Base-by-base conservation (phyloP, 768 basidiomycete genomes). In the Lentinula edodes region DNA sequence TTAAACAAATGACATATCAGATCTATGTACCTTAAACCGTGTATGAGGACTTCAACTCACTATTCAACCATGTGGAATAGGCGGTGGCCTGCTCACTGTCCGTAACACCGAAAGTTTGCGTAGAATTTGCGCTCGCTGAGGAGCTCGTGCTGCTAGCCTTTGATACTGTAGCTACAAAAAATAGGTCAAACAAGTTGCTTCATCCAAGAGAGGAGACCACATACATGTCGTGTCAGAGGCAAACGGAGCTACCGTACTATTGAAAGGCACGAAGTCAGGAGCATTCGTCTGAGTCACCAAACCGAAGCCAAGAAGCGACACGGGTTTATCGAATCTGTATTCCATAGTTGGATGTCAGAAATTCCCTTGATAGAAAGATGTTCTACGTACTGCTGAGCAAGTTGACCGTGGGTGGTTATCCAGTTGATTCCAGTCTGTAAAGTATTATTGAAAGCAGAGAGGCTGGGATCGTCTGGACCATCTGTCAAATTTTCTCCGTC, bases 221-320 rank as follows among this genome's bases (percentile, higher is more conserved):
- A 8, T 58, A 58, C 56, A 16, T 32, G 56, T 15, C 10, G 41
- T 20, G 45, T 77, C 73, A 35, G 75, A 38, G 32, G 72, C 76
- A 62, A 76, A 79, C n/a, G 80, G 73, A 16, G 80, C 69, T 61
- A 73, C 62, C 60, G 72, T 54, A 41, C 71, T 70, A 66, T 89
- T 85, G 75, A 89, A 89, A 0, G 87, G 86, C 6, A 85, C 83
- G 60, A 85, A 90, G 64, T 70, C 68, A 16, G 78, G 73, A 0
- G 80, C 69, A 70, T 83, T 86, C 41, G 68, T 59, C 63, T 83
- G 78, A 0, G 86, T 85, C 20, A 89, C 84, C 51, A 89, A 73
- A 75, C 88, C 88, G 56, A 89, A 86, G 1, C 75, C 82, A 38
- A 77, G 81, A 38, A 87, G 68, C 3, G 76, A 65, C 9, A 79